Conservation (phyloP, 1,139 yeast species). For the Blastobotrys indianensis region DNA sequence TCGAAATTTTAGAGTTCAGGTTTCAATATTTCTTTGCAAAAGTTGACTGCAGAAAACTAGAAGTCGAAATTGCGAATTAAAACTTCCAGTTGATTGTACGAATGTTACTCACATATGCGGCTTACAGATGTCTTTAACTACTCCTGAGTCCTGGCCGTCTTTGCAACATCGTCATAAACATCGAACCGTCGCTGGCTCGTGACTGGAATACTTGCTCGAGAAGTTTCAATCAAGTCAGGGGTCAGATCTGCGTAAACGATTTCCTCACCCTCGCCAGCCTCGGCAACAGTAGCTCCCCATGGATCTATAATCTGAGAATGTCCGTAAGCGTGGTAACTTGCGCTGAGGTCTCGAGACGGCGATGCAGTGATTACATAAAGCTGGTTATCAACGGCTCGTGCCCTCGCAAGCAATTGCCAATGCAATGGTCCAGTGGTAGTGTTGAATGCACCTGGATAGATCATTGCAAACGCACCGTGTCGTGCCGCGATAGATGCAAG, state of each 20-base stretch:
- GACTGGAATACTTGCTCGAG: conserved; percentile 73
- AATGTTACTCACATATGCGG: not conserved
- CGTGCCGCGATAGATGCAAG: conserved; percentile 78
- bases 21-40: no score
- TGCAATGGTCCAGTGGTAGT: conserved; percentile 94
- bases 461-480: conserved; percentile 73
- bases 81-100: not conserved
- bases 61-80: not conserved
- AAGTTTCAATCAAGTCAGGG: conserved; percentile 52
- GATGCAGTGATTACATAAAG: conserved; percentile 74
- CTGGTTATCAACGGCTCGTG: conserved; percentile 89
- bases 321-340: conserved; percentile 86
- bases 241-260: conserved; percentile 76
- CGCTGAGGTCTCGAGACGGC: conserved; percentile 73
- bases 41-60: no score
- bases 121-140: not conserved
- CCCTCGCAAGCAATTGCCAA: conserved; percentile 82
- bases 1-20: no score
- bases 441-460: conserved; percentile 94
- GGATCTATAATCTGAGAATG: conserved; percentile 89
- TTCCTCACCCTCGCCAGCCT: conserved; percentile 82
- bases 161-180: conserved; percentile 65
- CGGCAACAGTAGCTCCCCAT: conserved; percentile 68
- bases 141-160: conserved; percentile 27
- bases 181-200: conserved; percentile 78